phyloP scores from a whole-genome alignment of 2,329 filamentous ascomycete species.

The Cercospora brassicicola region DNA sequence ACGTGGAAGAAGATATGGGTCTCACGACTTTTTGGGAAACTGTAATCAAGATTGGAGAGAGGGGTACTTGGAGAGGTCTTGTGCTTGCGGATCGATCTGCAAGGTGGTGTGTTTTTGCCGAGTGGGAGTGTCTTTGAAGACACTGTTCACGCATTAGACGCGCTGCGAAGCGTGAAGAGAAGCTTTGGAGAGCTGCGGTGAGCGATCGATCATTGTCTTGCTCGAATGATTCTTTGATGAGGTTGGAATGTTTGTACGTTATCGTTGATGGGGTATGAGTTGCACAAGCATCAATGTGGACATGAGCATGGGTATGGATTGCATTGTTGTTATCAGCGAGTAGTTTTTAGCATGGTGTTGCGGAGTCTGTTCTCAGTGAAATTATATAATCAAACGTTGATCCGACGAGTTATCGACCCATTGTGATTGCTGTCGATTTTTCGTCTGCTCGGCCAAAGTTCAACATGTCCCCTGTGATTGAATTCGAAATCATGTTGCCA shows the following conservation, averaged over 20 bases:
- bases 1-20: slow-evolving; percentile 59
- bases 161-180: no score
- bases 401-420: background rate
- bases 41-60: slow-evolving; percentile 84
- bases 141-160: no score
- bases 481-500: no score
- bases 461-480: no score
- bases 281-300: background rate
- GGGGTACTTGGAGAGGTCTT: slow-evolving; percentile 75
- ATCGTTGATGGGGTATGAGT: background rate
- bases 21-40: slow-evolving; percentile 83
- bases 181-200: background rate
- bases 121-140: slow-evolving; percentile 69
- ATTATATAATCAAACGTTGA: background rate
- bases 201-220: background rate
- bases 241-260: background rate
- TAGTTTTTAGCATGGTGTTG: slow-evolving; percentile 11
- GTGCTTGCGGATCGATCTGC: slow-evolving; percentile 81
- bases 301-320: slow-evolving; percentile 1
- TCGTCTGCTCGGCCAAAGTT: no score
- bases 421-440: no score
- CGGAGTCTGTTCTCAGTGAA: background rate
- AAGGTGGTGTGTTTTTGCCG: slow-evolving; percentile 88
- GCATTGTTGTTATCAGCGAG: slow-evolving; percentile 4
- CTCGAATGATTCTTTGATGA: background rate